phyloP scores from a whole-genome alignment of 345 rosid genomes.

The Pistacia atlantica region DNA sequence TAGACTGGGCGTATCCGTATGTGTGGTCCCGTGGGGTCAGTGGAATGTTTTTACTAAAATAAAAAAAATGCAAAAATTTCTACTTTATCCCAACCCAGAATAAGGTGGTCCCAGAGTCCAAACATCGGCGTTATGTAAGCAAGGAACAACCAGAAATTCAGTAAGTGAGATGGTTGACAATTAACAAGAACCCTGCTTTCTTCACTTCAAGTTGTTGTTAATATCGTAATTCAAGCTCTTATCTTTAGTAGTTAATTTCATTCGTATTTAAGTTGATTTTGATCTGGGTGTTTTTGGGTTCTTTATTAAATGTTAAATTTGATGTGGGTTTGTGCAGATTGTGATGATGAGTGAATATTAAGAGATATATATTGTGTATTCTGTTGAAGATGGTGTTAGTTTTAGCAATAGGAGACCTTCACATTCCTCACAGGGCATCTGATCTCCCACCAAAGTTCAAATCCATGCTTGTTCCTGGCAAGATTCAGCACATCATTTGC shows the following conservation, averaged over 20 bases:
- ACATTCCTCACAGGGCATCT: conserved; percentile 43
- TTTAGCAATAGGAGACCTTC: conserved; percentile 43
- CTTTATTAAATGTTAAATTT: neutral
- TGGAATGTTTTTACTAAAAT: no score
- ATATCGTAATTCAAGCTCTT: neutral
- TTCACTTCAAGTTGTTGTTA: no score
- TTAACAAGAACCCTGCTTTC: neutral
- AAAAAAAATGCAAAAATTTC: no score
- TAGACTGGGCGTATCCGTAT: no score
- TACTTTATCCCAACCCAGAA: no score
- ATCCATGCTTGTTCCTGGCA: conserved; percentile 49
- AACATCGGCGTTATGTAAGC: no score
- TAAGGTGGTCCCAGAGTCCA: no score
- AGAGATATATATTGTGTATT: neutral
- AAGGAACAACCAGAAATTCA: no score
- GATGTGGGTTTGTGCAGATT: conserved; percentile 21
- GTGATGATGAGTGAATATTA: neutral
- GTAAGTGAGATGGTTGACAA: no score
- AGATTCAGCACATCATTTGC: conserved; percentile 48
- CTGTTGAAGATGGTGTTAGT: conserved; percentile 23
- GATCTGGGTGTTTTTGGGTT: conserved; percentile 7
- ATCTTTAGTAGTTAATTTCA: neutral
- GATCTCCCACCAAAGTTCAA: conserved; percentile 48
- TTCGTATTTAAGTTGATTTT: neutral
- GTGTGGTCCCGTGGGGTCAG: no score